Evolutionary conservation across 2,329 filamentous ascomycete species (phyloP).

Genomic region (Emericellopsis atlantica): DNA sequence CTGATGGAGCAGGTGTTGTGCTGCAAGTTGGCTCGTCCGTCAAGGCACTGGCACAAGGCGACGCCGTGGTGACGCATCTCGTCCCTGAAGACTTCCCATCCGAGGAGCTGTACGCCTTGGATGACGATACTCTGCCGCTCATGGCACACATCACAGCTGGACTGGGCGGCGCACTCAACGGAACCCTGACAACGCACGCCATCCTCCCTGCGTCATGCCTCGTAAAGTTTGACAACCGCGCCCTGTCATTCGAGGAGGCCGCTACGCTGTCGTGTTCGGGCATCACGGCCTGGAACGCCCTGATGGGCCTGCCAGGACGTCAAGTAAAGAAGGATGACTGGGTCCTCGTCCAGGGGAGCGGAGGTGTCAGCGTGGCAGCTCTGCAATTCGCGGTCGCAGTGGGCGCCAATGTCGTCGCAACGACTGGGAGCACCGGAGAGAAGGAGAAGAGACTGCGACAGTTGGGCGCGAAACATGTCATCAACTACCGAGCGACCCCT

Average conservation of each 20-base stretch:
- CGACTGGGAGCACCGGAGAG: conserved; percentile 35
- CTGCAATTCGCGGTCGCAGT: conserved; percentile 30
- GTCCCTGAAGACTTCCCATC: not conserved
- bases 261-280: conserved; percentile 34
- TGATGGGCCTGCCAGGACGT: conserved; percentile 30
- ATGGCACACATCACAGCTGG: conserved; percentile 23
- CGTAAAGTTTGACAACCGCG: conserved; percentile 32
- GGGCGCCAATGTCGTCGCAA: conserved; percentile 43
- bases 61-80: conserved; percentile 35
- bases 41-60: conserved; percentile 28
- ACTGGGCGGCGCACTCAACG: conserved; percentile 44
- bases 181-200: conserved; percentile 43
- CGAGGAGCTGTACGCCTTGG: not conserved
- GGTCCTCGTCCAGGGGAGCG: conserved; percentile 24
- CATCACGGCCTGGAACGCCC: conserved; percentile 37
- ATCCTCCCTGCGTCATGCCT: conserved; percentile 45
- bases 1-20: conserved; percentile 28
- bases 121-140: conserved; percentile 10
- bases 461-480: conserved; percentile 42
- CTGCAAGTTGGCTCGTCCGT: conserved; percentile 32
- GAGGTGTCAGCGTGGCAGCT: conserved; percentile 22
- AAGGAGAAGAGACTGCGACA: conserved; percentile 39
- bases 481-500: conserved; percentile 47
- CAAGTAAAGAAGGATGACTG: conserved; percentile 21
- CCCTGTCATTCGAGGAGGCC: conserved; percentile 20